phyloP scores from a whole-genome alignment of 78 protist species.

The Polysphondylium violaceum region DNA sequence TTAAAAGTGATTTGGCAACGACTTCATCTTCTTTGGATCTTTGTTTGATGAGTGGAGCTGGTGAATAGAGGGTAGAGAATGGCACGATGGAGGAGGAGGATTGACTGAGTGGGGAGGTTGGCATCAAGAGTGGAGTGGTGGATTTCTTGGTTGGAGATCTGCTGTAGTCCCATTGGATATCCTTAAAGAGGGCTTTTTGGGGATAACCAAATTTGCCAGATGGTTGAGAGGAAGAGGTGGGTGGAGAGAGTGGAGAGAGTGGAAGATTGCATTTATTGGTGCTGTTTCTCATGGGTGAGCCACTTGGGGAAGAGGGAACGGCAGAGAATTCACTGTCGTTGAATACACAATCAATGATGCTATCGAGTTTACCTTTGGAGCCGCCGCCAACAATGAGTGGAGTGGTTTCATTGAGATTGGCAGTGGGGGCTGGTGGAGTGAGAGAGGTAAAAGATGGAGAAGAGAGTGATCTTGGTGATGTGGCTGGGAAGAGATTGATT shows the following conservation, averaged over 20 bases:
- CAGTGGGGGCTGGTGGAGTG: neutral
- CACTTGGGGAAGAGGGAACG: neutral
- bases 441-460: constrained; percentile 27
- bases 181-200: constrained; percentile 1
- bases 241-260: constrained; percentile 4
- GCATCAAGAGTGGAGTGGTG: neutral
- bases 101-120: constrained; percentile 26
- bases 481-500: neutral
- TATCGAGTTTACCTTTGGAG: constrained; percentile 36
- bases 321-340: constrained; percentile 6
- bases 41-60: neutral
- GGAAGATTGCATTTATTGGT: neutral
- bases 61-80: constrained; percentile 11
- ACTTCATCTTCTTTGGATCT: constrained; percentile 53
- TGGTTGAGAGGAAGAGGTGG: neutral
- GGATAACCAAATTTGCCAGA: neutral
- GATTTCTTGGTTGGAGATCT: neutral
- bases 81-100: constrained; percentile 10
- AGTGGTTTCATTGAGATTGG: too few relatives aligned
- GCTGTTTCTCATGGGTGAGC: constrained; percentile 4
- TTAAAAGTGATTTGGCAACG: constrained; percentile 49
- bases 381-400: too few relatives aligned
- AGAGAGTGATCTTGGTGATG: neutral
- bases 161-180: constrained; percentile 42
- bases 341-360: neutral